Base-by-base conservation (phyloP, 352 stramenopile genomes). In the Thalassiosira oceanica region DNA sequence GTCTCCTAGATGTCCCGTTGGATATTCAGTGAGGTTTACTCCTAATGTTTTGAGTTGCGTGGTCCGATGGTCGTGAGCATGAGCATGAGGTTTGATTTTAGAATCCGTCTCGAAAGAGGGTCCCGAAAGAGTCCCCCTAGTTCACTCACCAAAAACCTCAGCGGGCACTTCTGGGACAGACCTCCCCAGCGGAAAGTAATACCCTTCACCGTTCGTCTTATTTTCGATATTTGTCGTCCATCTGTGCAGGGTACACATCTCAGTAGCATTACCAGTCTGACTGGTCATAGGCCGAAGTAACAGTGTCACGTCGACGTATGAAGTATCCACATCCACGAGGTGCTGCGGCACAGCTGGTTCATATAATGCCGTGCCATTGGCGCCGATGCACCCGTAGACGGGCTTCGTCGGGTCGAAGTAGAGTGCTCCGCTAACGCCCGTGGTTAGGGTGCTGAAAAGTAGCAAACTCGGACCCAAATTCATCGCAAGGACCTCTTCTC, bases 141-240 rank as follows among this genome's bases (percentile, higher is more conserved):
- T n/a, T n/a, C n/a, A n/a, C n/a, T n/a, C n/a, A 13, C 31, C 31
- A 8, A 8, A 37, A 13, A 37, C 31, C 18, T 55, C 55, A 1
- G 7, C 46, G 27, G 48, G 60, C 6, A 69, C 50, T 24, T 6
- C 13, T 0, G 60, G 29, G 3, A 51, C 16, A 11, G 5, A 31
- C 31, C 57, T 18, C 23, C 60, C 60, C 11, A 69, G 60, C n/a
- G 60, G 60, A 15, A 33, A 18, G 60, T 69, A 69, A 43, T 55
- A 61, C 39, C 60, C 60, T 18, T 31, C 2, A 18, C 28, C 26
- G 8, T 8, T 16, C 5, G 15, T 11, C 48, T 69, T 69, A 26
- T 61, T 39, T n/a, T 52, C 33, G 2, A 69, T 10, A 24, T 35
- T 28, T 7, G 36, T 1, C n/a, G 60, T 69, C 60, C 60, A 69